A percentile compares a stretch with the other conserved stretches of the same genome.
Evolutionary conservation across 176 grass and related monocot genomes (phyloP).

Genomic region (Aegilops bicornis): DNA sequence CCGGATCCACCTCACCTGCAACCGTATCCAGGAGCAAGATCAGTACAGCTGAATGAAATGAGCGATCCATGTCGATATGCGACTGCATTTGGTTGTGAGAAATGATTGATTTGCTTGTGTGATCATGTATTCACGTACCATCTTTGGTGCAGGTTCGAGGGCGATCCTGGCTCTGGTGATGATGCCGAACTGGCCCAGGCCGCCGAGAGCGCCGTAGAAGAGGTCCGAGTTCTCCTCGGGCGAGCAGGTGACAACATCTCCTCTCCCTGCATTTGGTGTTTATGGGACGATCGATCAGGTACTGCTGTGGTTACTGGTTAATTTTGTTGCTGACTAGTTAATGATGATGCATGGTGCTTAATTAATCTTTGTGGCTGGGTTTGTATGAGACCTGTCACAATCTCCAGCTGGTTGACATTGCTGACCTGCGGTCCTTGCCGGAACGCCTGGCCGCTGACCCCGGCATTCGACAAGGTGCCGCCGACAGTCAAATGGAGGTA

Average conservation of each 20-base stretch:
- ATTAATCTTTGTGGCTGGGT: neutral
- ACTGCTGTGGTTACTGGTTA: neutral
- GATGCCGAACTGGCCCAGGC: constrained; percentile 90
- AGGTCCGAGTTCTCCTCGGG: constrained; percentile 71
- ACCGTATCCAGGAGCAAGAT: neutral
- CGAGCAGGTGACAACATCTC: constrained; percentile 71
- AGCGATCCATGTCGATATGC: neutral
- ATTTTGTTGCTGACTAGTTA: neutral
- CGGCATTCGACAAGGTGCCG: constrained; percentile 79
- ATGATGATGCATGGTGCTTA: neutral
- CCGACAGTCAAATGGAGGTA: constrained; percentile 90
- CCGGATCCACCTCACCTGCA: constrained; percentile 85
- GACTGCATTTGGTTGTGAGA: neutral
- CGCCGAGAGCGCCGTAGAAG: constrained; percentile 78
- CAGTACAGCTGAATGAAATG: constrained; percentile 8
- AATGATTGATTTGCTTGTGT: neutral
- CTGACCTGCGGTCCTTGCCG: constrained; percentile 86
- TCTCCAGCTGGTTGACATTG: constrained; percentile 88
- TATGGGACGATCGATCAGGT: constrained; percentile 2
- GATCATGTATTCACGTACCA: constrained; percentile 35
- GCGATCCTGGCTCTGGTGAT: constrained; percentile 85
- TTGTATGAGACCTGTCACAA: constrained; percentile 79
- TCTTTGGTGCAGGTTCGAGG: constrained; percentile 82
- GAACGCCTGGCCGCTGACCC: constrained; percentile 90
- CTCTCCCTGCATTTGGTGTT: constrained; percentile 65